Percentiles rank a stretch among this genome's conserved stretches.
These are phyloP conservation scores for Solanum ossicruentum DNA, from an alignment of 257 asterid genomes.

Conservation along the genomic window DNA sequence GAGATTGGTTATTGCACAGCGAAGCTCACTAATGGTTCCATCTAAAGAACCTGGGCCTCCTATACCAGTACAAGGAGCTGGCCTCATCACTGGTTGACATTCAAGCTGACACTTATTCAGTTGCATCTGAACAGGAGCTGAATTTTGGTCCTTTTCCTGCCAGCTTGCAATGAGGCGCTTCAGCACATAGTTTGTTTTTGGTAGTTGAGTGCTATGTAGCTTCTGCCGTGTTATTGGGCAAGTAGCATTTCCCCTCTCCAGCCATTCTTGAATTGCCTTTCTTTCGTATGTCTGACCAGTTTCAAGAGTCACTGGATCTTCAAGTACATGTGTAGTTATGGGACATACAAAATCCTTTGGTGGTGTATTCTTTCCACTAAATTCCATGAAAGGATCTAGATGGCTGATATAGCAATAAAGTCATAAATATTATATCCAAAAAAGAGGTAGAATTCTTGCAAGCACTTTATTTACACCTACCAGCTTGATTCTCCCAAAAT, in stretches of 20 bases:
- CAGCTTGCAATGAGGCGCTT: conserved; percentile 79
- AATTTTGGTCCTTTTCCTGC: conserved; percentile 30
- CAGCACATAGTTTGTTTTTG: conserved; percentile 70
- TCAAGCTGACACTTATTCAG: conserved; percentile 3
- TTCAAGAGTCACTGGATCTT: conserved; percentile 81
- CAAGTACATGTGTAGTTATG: conserved; percentile 55
- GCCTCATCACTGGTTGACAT: conserved; percentile 2
- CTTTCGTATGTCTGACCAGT: conserved; percentile 80
- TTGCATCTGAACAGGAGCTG: conserved; percentile 3
- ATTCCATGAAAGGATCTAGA: conserved; percentile 39
- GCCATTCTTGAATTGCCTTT: conserved; percentile 75
- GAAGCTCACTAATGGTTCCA: conserved; percentile 36
- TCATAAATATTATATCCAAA: neutral
- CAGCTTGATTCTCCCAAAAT: conserved; percentile 22
- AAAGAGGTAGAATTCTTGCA: neutral
- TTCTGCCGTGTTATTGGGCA: conserved; percentile 85
- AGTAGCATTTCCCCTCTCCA: conserved; percentile 54
- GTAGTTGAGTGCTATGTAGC: conserved; percentile 34
- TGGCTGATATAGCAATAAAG: conserved; percentile 18
- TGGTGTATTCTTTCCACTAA: conserved; percentile 28
- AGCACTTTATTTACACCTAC: conserved; percentile 14
- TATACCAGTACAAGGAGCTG: conserved; percentile 38
- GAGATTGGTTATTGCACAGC: conserved; percentile 35
- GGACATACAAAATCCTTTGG: conserved; percentile 87
- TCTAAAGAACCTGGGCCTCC: conserved; percentile 37